Conservation (phyloP, 2,329 filamentous ascomycete genomes). For the Aplosporella prunicola region DNA sequence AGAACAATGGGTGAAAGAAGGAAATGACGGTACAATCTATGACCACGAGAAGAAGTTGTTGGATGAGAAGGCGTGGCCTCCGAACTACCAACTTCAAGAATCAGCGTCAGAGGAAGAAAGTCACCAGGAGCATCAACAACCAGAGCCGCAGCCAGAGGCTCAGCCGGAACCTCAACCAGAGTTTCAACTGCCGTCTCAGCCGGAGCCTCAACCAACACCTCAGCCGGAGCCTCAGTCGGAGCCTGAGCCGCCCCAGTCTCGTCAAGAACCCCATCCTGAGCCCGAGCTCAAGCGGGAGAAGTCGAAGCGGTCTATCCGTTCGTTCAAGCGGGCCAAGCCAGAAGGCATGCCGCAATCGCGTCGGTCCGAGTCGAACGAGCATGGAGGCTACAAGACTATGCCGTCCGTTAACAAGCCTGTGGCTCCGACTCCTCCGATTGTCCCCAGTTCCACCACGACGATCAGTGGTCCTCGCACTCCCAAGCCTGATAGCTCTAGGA, state of each 20-base stretch:
- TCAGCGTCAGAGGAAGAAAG: constrained; percentile 18
- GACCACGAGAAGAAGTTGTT: constrained; percentile 81
- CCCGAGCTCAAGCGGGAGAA: background rate
- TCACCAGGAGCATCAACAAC: background rate
- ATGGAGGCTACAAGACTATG: too few relatives aligned
- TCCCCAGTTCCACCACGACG: constrained; percentile 11
- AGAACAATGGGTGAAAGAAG: constrained; percentile 90
- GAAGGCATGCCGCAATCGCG: too few relatives aligned
- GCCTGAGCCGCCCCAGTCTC: background rate
- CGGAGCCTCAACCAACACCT: background rate
- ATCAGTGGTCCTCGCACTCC: constrained; percentile 11
- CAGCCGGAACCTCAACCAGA: too few relatives aligned
- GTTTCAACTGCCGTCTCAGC: too few relatives aligned
- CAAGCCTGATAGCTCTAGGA: constrained; percentile 27
- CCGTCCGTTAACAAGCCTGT: too few relatives aligned
- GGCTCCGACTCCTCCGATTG: background rate
- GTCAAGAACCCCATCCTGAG: background rate
- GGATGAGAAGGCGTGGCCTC: constrained; percentile 56
- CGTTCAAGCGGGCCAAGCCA: too few relatives aligned
- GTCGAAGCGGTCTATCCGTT: background rate
- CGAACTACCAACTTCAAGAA: constrained; percentile 32
- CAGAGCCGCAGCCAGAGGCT: background rate
- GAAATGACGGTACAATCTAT: constrained; percentile 74
- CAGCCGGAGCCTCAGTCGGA: background rate
- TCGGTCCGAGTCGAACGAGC: too few relatives aligned